Evolutionary conservation across 306 rosid species (phyloP), one percentile per base, ranked within the genome.

Genomic region (Cicer bijugum): DNA sequence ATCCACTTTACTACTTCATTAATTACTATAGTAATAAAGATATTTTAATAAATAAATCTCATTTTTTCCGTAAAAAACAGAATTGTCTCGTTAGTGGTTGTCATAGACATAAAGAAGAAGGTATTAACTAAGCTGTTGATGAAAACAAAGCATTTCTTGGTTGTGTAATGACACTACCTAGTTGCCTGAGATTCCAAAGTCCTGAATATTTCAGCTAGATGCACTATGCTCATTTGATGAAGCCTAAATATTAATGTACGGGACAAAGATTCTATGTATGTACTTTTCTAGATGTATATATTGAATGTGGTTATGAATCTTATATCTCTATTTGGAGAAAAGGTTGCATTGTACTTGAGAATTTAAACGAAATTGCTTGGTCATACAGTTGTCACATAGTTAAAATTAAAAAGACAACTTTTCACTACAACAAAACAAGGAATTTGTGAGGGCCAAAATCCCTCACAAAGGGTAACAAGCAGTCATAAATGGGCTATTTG

Each of bases 101-200:
- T 78, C 66, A 37, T 1, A 10, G 50, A 71, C 45, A 78, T 14
- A 55, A 23, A 23, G 9, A 65, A 56, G 75, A 82, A 56, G 19
- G n/a, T 19, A 40, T 7, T 60, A 46, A 39, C 65, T 1, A 75
- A 19, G 23, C 1, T 59, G 47, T 20, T n/a, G 82, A 68, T 52
- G 40, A 51, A 45, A 72, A 15, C 69, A 9, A 80, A 60, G 79
- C 35, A 23, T 63, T 66, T 39, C 71, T 76, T 76, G 9, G 80
- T 78, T 23, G 44, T 42, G 69, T 8, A 51, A 71, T 60, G 73
- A 72, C 38, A 70, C 15, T 56, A 75, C 81, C 20, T 78, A 28
- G 78, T 62, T 4, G 48, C 69, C 69, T 50, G 46, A 44, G 42
- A 12, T 52, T 52, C 12, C 72, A 64, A 61, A 43, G 72, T 38